These are phyloP conservation scores for Asparagopsis taxiformis DNA, from an alignment of 31 red algal species.

Conservation along the genomic window DNA sequence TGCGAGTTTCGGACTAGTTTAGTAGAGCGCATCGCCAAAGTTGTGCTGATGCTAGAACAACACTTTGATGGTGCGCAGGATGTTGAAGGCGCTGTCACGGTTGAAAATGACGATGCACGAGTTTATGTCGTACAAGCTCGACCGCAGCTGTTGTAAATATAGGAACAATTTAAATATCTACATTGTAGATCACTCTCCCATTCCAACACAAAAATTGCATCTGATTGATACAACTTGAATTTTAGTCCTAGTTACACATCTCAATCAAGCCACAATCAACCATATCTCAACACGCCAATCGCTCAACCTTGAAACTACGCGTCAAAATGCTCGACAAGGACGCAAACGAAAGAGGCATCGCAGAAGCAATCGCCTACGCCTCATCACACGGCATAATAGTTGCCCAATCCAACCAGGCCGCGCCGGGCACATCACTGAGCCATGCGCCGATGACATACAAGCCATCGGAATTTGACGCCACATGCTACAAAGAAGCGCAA, in stretches of 20 bases:
- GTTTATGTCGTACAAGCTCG: constrained; percentile 74
- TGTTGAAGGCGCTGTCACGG: constrained; percentile 51
- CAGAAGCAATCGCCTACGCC: constrained; percentile 39
- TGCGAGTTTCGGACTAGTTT: constrained; percentile 17
- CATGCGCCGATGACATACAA: constrained; percentile 65
- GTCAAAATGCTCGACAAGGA: background rate
- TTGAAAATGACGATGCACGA: background rate
- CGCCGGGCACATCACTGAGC: constrained; percentile 12
- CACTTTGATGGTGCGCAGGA: constrained; percentile 57
- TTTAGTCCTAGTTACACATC: too few species aligned
- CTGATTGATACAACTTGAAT: too few species aligned
- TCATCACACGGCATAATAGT: constrained; percentile 42
- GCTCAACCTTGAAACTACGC: too few species aligned
- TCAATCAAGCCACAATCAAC: too few species aligned
- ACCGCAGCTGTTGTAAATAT: constrained; percentile 35
- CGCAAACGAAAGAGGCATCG: background rate
- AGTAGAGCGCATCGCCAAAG: constrained; percentile 22
- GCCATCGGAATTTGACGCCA: constrained; percentile 34
- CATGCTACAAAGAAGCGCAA: constrained; percentile 22
- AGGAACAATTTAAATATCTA: background rate
- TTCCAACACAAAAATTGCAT: too few species aligned
- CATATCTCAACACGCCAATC: too few species aligned
- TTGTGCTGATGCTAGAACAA: constrained; percentile 26
- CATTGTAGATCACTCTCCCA: too few species aligned
- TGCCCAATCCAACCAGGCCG: background rate